Base-by-base conservation (phyloP, 2,329 filamentous ascomycete species). In the Alternaria sp. region DNA sequence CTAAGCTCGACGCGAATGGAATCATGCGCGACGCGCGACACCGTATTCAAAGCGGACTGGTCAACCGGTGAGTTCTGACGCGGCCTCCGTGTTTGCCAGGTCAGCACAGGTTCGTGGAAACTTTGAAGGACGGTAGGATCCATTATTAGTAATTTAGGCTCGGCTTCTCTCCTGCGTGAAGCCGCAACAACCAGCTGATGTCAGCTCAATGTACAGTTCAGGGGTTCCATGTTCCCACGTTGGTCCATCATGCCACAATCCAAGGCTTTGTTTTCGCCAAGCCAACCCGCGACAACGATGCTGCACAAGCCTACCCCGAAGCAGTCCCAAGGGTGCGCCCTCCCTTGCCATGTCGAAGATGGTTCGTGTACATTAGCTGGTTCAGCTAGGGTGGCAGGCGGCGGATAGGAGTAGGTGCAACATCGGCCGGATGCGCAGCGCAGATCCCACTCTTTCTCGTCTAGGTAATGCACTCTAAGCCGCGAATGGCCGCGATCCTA, bases 11-110 rank as follows among this genome's bases (percentile, higher is more conserved):
- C 29, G 29, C 14, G 11, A 13, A 9, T 31, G 29, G 44, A 9
- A 29, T 46, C 23, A 13, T n/a, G 29, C 21, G 31, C 44, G 31
- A 48, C 31, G 31, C 33, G 44, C 24, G 21, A 36, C 34, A 31
- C 31, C 33, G 21, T 31, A 29, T 24, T 33, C 21, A 36, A 34
- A 48, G 44, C 29, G 29, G 31, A 26, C 14, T 33, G 21, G 44
- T 44, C 21, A 13, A 36, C 31, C 44, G 31, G 31, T 31, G 44
- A 34, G 31, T 48, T 48, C 13, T 36, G 31, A 36, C 31, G 31
- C 31, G 44, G 44, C 44, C 31, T 7, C 44, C 44, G 44, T 36
- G n/a, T 48, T 34, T 29, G 44, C 31, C 14, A 48, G 44, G 24
- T 48, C 23, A 23, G 44, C 13, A 24, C 5, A 24, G 17, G 17